Base-by-base conservation (phyloP, 257 asterid species). In the Lycium barbarum region DNA sequence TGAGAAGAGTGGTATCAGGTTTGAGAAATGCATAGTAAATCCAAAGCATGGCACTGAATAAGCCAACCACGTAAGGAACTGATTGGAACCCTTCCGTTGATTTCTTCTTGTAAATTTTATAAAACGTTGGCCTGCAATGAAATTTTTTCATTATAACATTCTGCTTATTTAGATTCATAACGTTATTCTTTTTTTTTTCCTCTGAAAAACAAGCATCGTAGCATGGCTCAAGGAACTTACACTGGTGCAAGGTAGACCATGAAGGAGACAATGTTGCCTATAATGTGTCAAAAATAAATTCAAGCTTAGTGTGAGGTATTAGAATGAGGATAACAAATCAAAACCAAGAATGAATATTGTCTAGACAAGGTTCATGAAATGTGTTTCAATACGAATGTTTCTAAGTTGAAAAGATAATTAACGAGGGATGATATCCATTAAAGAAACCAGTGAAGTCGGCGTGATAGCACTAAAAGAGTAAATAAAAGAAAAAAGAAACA, bases 21-120 rank as follows among this genome's bases (percentile, higher is more conserved):
- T 91, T 94, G 55, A 94, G 91, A 49, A 88, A 88, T 9, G 98
- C 98, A 51, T 94, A 94, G 90, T 94, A 93, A 49, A 93, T 91
- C 97, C 94, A 92, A 54, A 94, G 80, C 94, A 90, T 90, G 17
- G 97, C 93, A 80, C 95, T 92, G 89, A 94, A 94, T 63, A 93
- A 79, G 0, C 92, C 95, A 18, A 91, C 89, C 12, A 89, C 85
- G 72, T 93, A 93, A 3, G 97, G 95, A 35, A 92, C 51, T 0
- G 93, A 89, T 82, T 93, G 97, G 73, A 88, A 94, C 74, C 94
- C 98, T 78, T 90, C 91, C 0, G 92, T 84, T 6, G 98, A 89
- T 87, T 90, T 91, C 82, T 76, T 93, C 94, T 89, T 91, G 90
- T 89, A 91, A 26, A 94, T 92, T 65, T 81, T 45, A 11, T 83